A percentile compares a stretch with the other conserved stretches of the same genome.
Evolutionary conservation across 768 basidiomycete genomes (phyloP).

Genomic region (Lentinula edodes): DNA sequence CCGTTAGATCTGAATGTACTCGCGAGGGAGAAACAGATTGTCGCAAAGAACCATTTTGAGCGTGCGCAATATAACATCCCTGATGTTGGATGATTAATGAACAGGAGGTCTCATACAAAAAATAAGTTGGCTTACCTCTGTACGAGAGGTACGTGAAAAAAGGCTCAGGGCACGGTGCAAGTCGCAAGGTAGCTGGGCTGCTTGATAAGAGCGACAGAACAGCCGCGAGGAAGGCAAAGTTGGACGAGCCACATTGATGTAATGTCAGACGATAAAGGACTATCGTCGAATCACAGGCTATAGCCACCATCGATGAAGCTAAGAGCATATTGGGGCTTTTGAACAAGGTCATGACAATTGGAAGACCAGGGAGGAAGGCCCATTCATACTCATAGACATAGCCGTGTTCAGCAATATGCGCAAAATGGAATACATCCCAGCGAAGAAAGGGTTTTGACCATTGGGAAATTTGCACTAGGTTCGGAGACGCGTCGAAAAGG

Average conservation of each 20-base stretch:
- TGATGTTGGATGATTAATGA: constrained; percentile 14
- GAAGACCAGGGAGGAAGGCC: constrained; percentile 79
- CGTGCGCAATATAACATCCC: constrained; percentile 57
- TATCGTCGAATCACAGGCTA: constrained; percentile 35
- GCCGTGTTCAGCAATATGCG: constrained; percentile 53
- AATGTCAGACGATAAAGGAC: constrained; percentile 57
- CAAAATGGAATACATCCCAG: constrained; percentile 89
- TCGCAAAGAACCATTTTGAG: constrained; percentile 47
- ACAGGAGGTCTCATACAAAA: background rate
- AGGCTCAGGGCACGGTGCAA: constrained; percentile 78
- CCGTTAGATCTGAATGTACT: constrained; percentile 74
- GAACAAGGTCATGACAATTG: constrained; percentile 41
- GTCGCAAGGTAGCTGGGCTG: constrained; percentile 68
- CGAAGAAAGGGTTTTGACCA: constrained; percentile 41
- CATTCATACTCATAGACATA: constrained; percentile 74
- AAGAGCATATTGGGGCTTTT: constrained; percentile 24
- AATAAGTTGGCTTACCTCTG: constrained; percentile 36
- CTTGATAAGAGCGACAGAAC: constrained; percentile 74
- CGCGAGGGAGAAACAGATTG: constrained; percentile 60
- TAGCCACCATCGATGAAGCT: constrained; percentile 29
- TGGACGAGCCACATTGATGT: constrained; percentile 45
- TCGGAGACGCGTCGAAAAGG: constrained; percentile 14
- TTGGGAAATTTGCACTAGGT: background rate
- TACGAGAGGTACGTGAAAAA: constrained; percentile 84
- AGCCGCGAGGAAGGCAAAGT: constrained; percentile 56